Evolutionary conservation across 192 early-diverging fungal species (phyloP), one percentile per base, ranked within the genome.

Genomic region (Backusella westeae): DNA sequence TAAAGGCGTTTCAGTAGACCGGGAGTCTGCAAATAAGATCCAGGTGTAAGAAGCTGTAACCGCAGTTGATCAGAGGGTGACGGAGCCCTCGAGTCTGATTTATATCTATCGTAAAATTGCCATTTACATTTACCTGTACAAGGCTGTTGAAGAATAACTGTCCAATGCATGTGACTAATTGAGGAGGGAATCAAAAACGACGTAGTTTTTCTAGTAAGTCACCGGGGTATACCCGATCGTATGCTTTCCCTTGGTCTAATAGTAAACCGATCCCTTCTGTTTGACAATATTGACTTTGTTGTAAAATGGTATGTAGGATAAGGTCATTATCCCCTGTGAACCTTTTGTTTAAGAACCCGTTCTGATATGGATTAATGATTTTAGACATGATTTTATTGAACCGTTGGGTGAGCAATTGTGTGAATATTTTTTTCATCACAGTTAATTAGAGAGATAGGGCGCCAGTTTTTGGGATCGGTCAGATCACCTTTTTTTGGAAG

Each of bases 91-190:
- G 15, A 14, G 26, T 3, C 67, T 81, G 80, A 1, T 5, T 0
- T 42, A 78, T 69, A 7, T 59, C 35, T 1, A 4, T 1, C 5
- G 63, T 21, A 6, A 76, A 5, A n/a, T 53, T 32, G 0, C 77
- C 77, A 26, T 78, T 82, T 9, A 82, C 67, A 39, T 77, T 78
- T 1, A 77, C 49, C 0, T 52, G 15, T 4, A 81, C 71, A 0
- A 69, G 7, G 0, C 39, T 84, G 19, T 1, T 7, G 19, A 84
- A 84, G 49, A 81, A 84, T 0, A 84, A 73, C 19, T 4, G 4
- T 2, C 0, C n/a, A 38, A 63, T 73, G 49, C 34, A 71, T 17
- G 5, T 34, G 34, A 44, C 34, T 12, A 71, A 8, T 9, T 14
- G 46, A n/a, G 26, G 19, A 26, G 78, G 77, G 15, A 74, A 81